Evolutionary conservation across 345 rosid genomes (phyloP).

Genomic region (Salix koriyanagi): DNA sequence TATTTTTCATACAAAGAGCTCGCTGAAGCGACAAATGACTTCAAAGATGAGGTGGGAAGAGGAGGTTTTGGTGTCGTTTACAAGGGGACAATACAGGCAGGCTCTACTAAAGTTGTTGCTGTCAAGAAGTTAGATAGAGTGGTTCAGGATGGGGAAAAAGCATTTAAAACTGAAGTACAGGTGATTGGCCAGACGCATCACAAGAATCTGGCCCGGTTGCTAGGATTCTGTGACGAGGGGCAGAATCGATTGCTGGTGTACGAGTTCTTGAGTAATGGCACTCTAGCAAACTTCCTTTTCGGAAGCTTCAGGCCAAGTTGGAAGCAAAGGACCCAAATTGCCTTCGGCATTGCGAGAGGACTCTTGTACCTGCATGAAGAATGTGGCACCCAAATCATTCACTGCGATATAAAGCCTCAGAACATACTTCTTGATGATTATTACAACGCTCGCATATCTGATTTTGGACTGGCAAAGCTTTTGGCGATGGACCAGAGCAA

Average conservation of each 20-base stretch:
- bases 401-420: slow-evolving; percentile 42
- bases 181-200: slow-evolving; percentile 33
- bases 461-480: slow-evolving; percentile 40
- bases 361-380: slow-evolving; percentile 17
- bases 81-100: not conserved
- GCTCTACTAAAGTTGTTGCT: not conserved
- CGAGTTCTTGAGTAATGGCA: slow-evolving; percentile 31
- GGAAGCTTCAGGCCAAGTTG: slow-evolving; percentile 10
- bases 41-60: slow-evolving; percentile 38
- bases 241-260: slow-evolving; percentile 22
- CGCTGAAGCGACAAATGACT: slow-evolving; percentile 28
- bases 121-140: slow-evolving; percentile 20
- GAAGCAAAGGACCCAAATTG: slow-evolving; percentile 10
- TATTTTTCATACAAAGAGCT: slow-evolving; percentile 34
- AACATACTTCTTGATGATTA: slow-evolving; percentile 32
- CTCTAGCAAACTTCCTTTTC: slow-evolving; percentile 19
- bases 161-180: slow-evolving; percentile 19
- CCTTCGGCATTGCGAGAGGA: slow-evolving; percentile 14
- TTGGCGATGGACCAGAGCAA: slow-evolving; percentile 9
- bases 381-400: slow-evolving; percentile 21
- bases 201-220: slow-evolving; percentile 30
- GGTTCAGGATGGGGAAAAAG: slow-evolving; percentile 15
- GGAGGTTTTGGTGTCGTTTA: slow-evolving; percentile 35
- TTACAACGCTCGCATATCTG: slow-evolving; percentile 24
- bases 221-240: slow-evolving; percentile 34